phyloP scores from a whole-genome alignment of 2,329 filamentous ascomycete species.

The Aplosporella prunicola region DNA sequence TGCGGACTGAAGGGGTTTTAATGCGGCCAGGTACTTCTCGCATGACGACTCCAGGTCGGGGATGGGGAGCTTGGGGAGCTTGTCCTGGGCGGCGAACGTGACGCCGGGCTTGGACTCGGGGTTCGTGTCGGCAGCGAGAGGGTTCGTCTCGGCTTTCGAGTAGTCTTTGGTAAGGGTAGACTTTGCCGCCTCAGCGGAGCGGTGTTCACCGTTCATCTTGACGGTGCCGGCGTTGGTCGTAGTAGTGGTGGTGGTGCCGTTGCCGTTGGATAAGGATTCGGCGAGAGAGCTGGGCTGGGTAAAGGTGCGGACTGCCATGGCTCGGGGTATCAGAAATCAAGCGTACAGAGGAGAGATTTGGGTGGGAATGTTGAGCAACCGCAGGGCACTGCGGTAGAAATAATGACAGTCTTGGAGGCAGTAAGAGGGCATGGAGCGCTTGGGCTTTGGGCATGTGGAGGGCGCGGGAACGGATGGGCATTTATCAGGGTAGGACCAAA shows the following conservation, averaged over 20 bases:
- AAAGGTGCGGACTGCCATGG: conserved; percentile 60
- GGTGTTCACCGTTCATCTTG: conserved; percentile 28
- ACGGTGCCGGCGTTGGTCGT: conserved; percentile 24
- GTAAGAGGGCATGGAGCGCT: conserved; percentile 66
- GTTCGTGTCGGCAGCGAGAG: conserved; percentile 41
- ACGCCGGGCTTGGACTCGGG: conserved; percentile 57
- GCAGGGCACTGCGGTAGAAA: conserved; percentile 83
- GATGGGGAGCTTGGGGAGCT: conserved; percentile 83
- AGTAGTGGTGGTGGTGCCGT: too few species aligned
- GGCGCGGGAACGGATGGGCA: background rate
- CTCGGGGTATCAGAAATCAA: conserved; percentile 46
- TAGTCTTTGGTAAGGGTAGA: conserved; percentile 41
- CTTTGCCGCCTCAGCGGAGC: conserved; percentile 45
- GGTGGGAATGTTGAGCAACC: conserved; percentile 74
- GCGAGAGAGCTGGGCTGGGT: conserved; percentile 63
- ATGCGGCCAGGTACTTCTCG: conserved; percentile 66
- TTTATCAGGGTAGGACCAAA: background rate
- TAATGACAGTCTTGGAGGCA: conserved; percentile 84
- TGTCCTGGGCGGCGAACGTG: conserved; percentile 83
- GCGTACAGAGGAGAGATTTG: conserved; percentile 66
- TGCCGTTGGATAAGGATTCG: conserved; percentile 48
- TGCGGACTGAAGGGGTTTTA: conserved; percentile 70
- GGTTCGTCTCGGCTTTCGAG: conserved; percentile 37
- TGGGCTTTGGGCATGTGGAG: background rate
- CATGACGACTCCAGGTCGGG: conserved; percentile 74